A percentile compares a stretch with the other conserved stretches of the same genome.
Evolutionary conservation across 2,329 filamentous ascomycete genomes (phyloP).

Genomic region (Aspergillus novofumigatus): DNA sequence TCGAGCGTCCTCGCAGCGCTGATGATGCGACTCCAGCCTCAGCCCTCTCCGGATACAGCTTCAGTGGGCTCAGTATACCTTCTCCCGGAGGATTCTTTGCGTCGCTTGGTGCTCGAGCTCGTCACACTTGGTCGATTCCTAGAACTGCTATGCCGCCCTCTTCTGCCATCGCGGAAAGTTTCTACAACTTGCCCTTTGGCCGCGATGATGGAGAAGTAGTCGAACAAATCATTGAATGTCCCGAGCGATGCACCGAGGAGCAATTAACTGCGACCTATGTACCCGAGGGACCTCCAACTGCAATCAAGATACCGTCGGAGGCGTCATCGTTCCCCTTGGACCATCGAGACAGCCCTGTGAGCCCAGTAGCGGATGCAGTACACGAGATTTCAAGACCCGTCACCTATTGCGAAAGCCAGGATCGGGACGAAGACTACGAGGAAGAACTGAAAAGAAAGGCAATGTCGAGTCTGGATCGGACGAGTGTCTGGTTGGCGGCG

Average conservation of each 20-base stretch:
- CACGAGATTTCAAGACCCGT: conserved; percentile 59
- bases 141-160: conserved; percentile 61
- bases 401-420: conserved; percentile 51
- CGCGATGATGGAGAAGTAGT: conserved; percentile 48
- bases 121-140: conserved; percentile 75
- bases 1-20: conserved; percentile 44
- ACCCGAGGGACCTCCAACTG: conserved; percentile 32
- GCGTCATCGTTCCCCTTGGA: conserved; percentile 24
- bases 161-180: conserved; percentile 86
- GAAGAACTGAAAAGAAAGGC: conserved; percentile 67
- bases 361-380: conserved; percentile 21
- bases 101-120: conserved; percentile 68
- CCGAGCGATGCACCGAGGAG: conserved; percentile 36
- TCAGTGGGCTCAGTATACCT: conserved; percentile 81
- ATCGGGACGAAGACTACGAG: conserved; percentile 72
- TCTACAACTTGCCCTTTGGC: conserved; percentile 81
- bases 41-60: conserved; percentile 60
- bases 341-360: conserved; percentile 25
- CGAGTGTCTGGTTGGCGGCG: conserved; percentile 77
- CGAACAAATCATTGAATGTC: conserved; percentile 64
- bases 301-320: conserved; percentile 47
- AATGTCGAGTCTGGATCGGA: conserved; percentile 74
- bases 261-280: conserved; percentile 33
- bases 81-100: conserved; percentile 92
- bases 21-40: conserved; percentile 49